phyloP scores from a whole-genome alignment of 139 green algal genomes.

The Spirogloea muscicola region DNA sequence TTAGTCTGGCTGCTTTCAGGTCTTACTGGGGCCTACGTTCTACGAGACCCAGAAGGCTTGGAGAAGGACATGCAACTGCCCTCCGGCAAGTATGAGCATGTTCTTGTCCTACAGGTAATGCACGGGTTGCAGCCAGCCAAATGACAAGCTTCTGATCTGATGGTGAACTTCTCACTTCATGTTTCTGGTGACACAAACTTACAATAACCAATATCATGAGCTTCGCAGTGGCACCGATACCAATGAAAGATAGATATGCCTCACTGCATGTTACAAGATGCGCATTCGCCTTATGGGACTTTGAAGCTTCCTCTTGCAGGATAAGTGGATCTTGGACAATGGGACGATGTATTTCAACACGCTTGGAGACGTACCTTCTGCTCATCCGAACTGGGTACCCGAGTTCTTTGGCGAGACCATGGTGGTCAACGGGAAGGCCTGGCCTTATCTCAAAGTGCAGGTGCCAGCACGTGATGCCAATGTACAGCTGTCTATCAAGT shows the following conservation, averaged over 20 bases:
- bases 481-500: slow-evolving; percentile 2
- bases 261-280: not conserved
- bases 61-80: slow-evolving; percentile 5
- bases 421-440: slow-evolving; percentile 25
- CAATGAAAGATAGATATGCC: not conserved
- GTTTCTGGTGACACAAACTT: not conserved
- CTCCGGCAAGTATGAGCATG: not conserved
- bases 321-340: not conserved
- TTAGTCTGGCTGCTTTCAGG: not conserved
- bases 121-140: not conserved
- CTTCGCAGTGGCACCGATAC: too few relatives aligned
- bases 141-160: not conserved
- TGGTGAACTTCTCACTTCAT: not conserved
- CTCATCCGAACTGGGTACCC: not conserved
- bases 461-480: not conserved
- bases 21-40: slow-evolving; percentile 8
- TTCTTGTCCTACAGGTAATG: slow-evolving; percentile 16
- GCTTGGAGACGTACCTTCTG: not conserved
- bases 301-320: slow-evolving; percentile 8
- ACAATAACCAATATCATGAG: too few relatives aligned
- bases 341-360: not conserved
- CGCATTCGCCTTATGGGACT: not conserved
- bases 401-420: slow-evolving; percentile 16
- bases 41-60: not conserved
- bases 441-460: slow-evolving; percentile 28